Evolutionary conservation across 306 rosid genomes (phyloP).

Genomic region (Begonia loranthoides): DNA sequence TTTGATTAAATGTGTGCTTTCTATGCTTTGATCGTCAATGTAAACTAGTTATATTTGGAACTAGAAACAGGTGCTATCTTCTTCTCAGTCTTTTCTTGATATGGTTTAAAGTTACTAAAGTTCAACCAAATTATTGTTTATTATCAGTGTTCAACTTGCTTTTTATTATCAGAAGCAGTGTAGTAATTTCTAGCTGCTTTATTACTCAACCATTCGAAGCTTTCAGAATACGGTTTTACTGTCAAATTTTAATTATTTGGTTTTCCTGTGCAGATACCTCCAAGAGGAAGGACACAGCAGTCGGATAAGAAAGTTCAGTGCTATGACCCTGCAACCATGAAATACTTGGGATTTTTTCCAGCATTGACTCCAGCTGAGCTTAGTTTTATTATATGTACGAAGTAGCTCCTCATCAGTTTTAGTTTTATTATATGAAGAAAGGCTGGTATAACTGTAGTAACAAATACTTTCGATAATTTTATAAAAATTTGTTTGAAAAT

Average conservation of each 20-base stretch:
- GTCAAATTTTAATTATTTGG: conserved; percentile 4
- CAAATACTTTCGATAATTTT: neutral
- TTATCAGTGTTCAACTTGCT: too few relatives aligned
- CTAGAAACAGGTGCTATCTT: too few relatives aligned
- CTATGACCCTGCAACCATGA: conserved; percentile 95
- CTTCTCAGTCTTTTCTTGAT: too few relatives aligned
- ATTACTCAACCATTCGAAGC: neutral
- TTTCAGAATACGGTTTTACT: neutral
- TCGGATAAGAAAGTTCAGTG: conserved; percentile 64
- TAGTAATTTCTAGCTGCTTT: too few relatives aligned
- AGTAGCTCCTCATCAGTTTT: too few relatives aligned
- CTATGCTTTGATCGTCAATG: too few relatives aligned
- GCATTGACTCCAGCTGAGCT: conserved; percentile 70
- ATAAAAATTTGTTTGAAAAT: neutral
- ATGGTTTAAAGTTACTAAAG: too few relatives aligned
- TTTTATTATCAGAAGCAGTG: too few relatives aligned
- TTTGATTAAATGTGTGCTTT: too few relatives aligned
- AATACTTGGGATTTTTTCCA: conserved; percentile 70
- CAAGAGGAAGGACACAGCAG: conserved; percentile 65
- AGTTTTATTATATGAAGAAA: too few relatives aligned
- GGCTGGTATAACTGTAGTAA: neutral
- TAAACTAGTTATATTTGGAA: too few relatives aligned
- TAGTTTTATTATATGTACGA: conserved; percentile 16
- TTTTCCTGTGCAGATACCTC: conserved; percentile 55
- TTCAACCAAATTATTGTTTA: too few relatives aligned